These are phyloP conservation scores for Cercophora samala DNA, from an alignment of 495 filamentous ascomycete species.

Conservation along the genomic window DNA sequence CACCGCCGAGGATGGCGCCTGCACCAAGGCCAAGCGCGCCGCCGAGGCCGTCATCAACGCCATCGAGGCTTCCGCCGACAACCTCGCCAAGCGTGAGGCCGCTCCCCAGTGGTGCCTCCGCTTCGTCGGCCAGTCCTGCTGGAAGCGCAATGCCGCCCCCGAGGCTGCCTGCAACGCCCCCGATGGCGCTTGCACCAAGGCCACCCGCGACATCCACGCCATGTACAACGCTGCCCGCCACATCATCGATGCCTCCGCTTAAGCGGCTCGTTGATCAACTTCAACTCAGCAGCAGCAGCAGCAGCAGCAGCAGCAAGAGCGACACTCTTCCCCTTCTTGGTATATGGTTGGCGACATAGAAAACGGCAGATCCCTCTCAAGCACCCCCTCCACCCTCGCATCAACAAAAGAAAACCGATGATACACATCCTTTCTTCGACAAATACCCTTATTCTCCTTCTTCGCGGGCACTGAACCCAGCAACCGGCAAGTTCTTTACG, in stretches of 20 bases:
- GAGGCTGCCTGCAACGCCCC: constrained; percentile 30
- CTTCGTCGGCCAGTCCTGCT: constrained; percentile 18
- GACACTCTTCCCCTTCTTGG: constrained; percentile 6
- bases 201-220: constrained; percentile 36
- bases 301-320: not conserved
- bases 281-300: not conserved
- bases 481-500: constrained; percentile 1
- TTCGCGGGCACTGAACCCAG: constrained; percentile 6
- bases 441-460: constrained; percentile 1
- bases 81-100: constrained; percentile 28
- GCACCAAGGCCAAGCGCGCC: constrained; percentile 31
- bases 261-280: not conserved
- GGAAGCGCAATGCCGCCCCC: constrained; percentile 31
- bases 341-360: constrained; percentile 2
- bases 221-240: constrained; percentile 33
- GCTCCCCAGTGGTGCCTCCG: constrained; percentile 15
- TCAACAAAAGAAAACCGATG: not conserved
- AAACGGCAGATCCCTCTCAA: not conserved
- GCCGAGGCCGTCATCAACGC: constrained; percentile 25
- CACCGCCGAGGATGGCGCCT: constrained; percentile 29
- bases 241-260: constrained; percentile 30
- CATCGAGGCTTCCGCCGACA: constrained; percentile 6
- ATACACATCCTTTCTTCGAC: not conserved
- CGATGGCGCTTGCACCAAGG: constrained; percentile 34
- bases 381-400: not conserved